Evolutionary conservation across 1,284 basidiomycete genomes (phyloP), one percentile per base, ranked within the genome.

Genomic region (Tetrapyrgos nigripes): DNA sequence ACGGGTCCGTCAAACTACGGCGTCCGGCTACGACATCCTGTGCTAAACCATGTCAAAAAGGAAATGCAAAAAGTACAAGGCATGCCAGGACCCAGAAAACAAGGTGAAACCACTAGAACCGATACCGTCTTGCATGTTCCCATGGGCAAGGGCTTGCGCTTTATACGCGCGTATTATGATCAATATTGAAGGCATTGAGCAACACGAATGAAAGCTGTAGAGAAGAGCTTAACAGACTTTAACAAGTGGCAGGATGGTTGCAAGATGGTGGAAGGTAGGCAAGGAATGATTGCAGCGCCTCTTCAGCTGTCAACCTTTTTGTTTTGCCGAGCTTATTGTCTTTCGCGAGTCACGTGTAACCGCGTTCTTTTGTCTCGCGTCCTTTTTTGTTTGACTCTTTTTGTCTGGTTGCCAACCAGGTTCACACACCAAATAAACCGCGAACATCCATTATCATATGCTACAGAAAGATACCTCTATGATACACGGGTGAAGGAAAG

Each of bases 381-480:
- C 33, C 52, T 57, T 58, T 46, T 59, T 66, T 60, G 64, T 63
- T 31, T 53, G n/a, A n/a, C n/a, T n/a, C 62, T 19, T 45, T 60
- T 13, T 51, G 49, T 13, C 49, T 35, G 40, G 40, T 51, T 19
- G n/a, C 19, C 33, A 35, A 5, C 13, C 4, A 9, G 17, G n/a
- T 4, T 17, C n/a, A 51, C 27, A 24, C 13, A 43, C 11, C 27
- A 13, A 28, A 17, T 14, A 29, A 50, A n/a, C 1, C 10, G 17
- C 27, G 31, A 14, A 28, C 48, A 31, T 50, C 27, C 31, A 50
- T 50, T 50, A 50, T 28, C 48, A 31, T 28, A 50, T 28, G 31
- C 31, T 31, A 14, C 31, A 50, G 27, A 49, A 14, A 21, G 21
- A 27, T 11, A 49, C 9, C 23, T 21, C 28, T 54, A 23, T 35